Evolutionary conservation across 257 asterid species (phyloP).

Genomic region (Solanum chiquidenum): DNA sequence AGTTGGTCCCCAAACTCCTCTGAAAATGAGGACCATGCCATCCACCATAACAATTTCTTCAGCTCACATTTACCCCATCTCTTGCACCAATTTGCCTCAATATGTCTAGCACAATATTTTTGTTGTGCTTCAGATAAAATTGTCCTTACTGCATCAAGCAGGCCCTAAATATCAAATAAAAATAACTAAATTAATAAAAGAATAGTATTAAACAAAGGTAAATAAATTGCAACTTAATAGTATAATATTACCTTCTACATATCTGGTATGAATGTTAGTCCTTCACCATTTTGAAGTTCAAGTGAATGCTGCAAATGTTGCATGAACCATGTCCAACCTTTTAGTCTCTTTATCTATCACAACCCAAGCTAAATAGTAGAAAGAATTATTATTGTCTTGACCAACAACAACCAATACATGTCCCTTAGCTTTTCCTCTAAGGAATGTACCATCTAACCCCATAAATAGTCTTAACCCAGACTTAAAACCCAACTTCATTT

Average conservation of each 20-base stretch:
- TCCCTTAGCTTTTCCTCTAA: background rate
- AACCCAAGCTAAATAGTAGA: accelerated
- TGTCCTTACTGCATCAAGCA: background rate
- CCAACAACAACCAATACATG: background rate
- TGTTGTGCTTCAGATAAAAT: background rate
- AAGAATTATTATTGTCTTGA: background rate
- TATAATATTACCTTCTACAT: background rate
- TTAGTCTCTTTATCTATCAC: background rate
- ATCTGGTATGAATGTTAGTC: no score
- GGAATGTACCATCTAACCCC: background rate
- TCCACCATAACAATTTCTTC: no score
- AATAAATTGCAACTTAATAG: background rate
- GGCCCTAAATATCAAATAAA: no score
- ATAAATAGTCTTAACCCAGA: background rate
- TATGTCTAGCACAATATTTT: background rate
- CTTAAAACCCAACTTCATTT: background rate
- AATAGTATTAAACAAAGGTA: background rate
- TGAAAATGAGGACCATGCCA: no score
- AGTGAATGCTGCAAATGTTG: background rate
- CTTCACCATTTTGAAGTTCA: background rate
- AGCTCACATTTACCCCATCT: background rate
- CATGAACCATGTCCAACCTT: background rate
- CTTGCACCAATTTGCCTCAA: background rate
- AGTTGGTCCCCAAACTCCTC: background rate
- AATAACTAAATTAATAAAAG: no score